Evolutionary conservation across 169 alveolate species (phyloP), one percentile per base, ranked within the genome.

Genomic region (Plasmodium sp.): DNA sequence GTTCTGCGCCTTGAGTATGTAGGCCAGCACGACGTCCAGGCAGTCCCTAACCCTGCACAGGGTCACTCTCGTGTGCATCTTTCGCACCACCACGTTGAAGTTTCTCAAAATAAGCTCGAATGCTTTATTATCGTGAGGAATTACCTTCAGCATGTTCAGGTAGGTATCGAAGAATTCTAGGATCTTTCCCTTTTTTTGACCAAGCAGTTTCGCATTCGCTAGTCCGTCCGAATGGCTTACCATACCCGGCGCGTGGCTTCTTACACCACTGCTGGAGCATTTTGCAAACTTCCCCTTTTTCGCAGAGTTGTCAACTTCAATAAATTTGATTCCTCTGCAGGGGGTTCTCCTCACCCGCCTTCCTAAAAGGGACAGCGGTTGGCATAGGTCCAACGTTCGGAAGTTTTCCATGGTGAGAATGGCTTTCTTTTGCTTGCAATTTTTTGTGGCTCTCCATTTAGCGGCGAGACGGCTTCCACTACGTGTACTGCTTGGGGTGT

Each of bases 1-100:
- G 75, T 58, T 62, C 41, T 92, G 86, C 27, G 18, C 77, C 45
- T 82, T 92, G 43, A 92, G 84, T 34, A 92, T 45, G 43, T 92
- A 92, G 51, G 95, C 95, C 43, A 72, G 54, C 16, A 92, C 79
- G n/a, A 92, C 36, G 10, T 92, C 92, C 56, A 92, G 79, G 45
- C 84, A 92, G 12, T 45, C 58, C 84, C 73, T 56, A 18, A 92
- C 33, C 62, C 80, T 72, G 33, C 31, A 18, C 31, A 81, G 22
- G 77, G 31, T 82, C 12, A 92, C 75, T n/a, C 27, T 16, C 3
- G 27, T 72, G 51, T 71, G 12, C 10, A 73, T 43, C 58, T 41
- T 81, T 72, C 79, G 54, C 54, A 92, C 33, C 31, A 83, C 51
- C 16, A 67, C 56, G 75, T 16, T 92, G 48, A 92, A 92, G 58